Evolutionary conservation across 805 yeast genomes (phyloP), one percentile per base, ranked within the genome.

Genomic region (Sugiyamaella chiloensis): DNA sequence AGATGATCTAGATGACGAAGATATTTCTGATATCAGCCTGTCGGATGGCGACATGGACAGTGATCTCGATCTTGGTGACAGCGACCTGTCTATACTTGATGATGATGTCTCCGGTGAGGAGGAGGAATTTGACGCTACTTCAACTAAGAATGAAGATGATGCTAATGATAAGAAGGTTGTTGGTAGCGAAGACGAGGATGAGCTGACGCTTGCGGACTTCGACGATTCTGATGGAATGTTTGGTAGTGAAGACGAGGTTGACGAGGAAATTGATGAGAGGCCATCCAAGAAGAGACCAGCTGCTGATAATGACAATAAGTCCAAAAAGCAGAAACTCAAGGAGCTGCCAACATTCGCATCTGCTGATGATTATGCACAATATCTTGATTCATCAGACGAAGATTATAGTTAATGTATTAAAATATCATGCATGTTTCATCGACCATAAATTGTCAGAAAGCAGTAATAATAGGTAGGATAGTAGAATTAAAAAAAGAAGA

Each of bases 261-360:
- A 14, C 63, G 47, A 24, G 62, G 53, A 24, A 67, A 66, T 16
- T 47, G n/a, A n/a, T n/a, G n/a, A n/a, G n/a, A n/a, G n/a, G n/a
- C 48, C 20, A 53, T 16, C 66, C 59, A 11, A 19, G 46, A 19
- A 47, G 57, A 52, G 52, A 56, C 50, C 59, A 26, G 46, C 54
- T 42, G 48, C 52, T 42, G 61, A 46, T 24, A 31, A 47, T 37
- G 36, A 59, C 43, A 55, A 61, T 59, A 71, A 69, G 53, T 56
- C 73, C 16, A 80, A 77, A 71, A 79, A 73, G 61, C 67, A 72
- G 40, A 81, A 78, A 64, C 69, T 85, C 59, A 81, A 78, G 60
- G 79, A 75, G 40, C 70, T 90, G 51, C 97, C 97, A 19, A 73
- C 81, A 17, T 90, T 88, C 70, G 97, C 96, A 1, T 82, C 89